These are phyloP conservation scores for Leavenworthia alabamica DNA, from an alignment of 345 rosid genomes.

Conservation along the genomic window DNA sequence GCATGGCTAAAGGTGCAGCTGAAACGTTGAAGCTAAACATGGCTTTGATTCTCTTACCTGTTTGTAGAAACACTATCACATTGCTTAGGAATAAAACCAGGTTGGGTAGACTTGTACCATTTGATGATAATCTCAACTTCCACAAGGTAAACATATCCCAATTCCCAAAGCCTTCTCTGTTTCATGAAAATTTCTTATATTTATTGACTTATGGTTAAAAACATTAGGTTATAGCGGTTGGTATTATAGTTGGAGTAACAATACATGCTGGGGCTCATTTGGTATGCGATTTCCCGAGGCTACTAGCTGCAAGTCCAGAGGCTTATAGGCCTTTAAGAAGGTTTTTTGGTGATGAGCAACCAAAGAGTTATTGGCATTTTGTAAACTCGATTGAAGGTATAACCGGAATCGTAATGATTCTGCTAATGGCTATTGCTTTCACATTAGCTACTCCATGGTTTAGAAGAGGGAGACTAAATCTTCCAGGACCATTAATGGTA, in stretches of 20 bases:
- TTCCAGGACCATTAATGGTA: conserved; percentile 56
- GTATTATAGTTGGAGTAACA: conserved; percentile 50
- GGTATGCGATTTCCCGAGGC: conserved; percentile 62
- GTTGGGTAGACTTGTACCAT: conserved; percentile 64
- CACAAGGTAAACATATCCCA: conserved; percentile 48
- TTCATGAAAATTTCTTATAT: not conserved
- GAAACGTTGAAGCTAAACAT: conserved; percentile 65
- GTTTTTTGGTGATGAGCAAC: conserved; percentile 57
- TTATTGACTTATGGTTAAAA: not conserved
- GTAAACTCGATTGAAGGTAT: conserved; percentile 57
- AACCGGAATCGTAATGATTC: conserved; percentile 55
- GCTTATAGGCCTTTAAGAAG: conserved; percentile 44
- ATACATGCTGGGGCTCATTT: conserved; percentile 56
- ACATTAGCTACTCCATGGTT: conserved; percentile 75
- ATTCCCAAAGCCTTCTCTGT: not conserved
- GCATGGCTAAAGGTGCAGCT: conserved; percentile 77
- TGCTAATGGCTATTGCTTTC: conserved; percentile 70
- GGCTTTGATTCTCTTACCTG: conserved; percentile 73
- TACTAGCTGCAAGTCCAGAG: conserved; percentile 47
- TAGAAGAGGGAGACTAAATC: conserved; percentile 44
- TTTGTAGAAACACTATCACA: conserved; percentile 72
- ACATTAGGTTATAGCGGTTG: conserved; percentile 60
- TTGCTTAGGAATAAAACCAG: conserved; percentile 72
- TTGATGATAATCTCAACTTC: conserved; percentile 79
- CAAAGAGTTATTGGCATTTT: conserved; percentile 60